Conservation (phyloP, 2,329 filamentous ascomycete species). For the Reticulascus tulasneorum region DNA sequence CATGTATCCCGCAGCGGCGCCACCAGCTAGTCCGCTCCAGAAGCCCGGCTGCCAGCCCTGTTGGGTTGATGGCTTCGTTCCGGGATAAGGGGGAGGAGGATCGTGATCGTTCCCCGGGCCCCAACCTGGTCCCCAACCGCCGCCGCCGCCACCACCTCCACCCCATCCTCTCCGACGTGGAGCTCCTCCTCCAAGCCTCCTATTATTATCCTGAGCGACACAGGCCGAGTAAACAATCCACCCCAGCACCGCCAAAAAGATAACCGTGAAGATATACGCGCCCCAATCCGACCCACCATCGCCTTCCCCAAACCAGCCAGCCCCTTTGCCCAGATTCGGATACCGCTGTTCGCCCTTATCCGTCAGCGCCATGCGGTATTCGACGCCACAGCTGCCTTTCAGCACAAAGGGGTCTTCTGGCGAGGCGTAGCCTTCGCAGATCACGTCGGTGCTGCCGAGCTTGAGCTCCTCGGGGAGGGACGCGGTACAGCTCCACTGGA, state of each 20-base stretch:
- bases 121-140: slow-evolving; percentile 32
- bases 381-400: slow-evolving; percentile 87
- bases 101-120: slow-evolving; percentile 37
- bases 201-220: slow-evolving; percentile 14
- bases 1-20: slow-evolving; percentile 65
- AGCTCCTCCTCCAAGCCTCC: slow-evolving; percentile 25
- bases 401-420: slow-evolving; percentile 81
- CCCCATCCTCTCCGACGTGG: slow-evolving; percentile 35
- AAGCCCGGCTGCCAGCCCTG: slow-evolving; percentile 68
- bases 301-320: slow-evolving; percentile 28
- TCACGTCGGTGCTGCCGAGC: slow-evolving; percentile 81
- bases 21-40: slow-evolving; percentile 65
- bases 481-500: slow-evolving; percentile 85
- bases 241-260: slow-evolving; percentile 56
- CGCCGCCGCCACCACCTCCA: slow-evolving; percentile 38
- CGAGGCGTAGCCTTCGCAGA: slow-evolving; percentile 82
- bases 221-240: slow-evolving; percentile 62
- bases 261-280: slow-evolving; percentile 51
- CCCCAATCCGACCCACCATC: slow-evolving; percentile 26
- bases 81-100: slow-evolving; percentile 52
- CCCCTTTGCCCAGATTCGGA: slow-evolving; percentile 46
- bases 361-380: slow-evolving; percentile 79
- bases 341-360: slow-evolving; percentile 69
- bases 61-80: slow-evolving; percentile 32
- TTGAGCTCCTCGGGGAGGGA: slow-evolving; percentile 57